A percentile compares a stretch with the other conserved stretches of the same genome.
phyloP scores from a whole-genome alignment of 2,329 filamentous ascomycete genomes.

The Hirsutella thompsonii region DNA sequence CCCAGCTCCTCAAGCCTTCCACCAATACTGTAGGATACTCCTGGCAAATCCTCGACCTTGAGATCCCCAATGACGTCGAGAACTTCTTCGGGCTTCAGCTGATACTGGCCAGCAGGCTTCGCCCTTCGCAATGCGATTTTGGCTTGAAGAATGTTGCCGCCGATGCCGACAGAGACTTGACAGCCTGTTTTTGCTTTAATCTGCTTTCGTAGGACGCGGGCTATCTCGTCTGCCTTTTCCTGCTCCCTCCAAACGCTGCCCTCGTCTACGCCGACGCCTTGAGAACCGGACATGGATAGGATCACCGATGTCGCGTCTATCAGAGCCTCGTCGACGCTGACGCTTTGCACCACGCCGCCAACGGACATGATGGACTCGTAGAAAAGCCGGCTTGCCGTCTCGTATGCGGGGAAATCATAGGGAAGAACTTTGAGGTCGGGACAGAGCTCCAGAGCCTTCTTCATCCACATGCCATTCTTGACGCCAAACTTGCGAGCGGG shows the following conservation, averaged over 20 bases:
- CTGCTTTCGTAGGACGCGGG: slow-evolving; percentile 48
- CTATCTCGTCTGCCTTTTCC: slow-evolving; percentile 58
- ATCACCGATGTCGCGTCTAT: slow-evolving; percentile 69
- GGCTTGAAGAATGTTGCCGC: slow-evolving; percentile 78
- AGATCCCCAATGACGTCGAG: slow-evolving; percentile 66
- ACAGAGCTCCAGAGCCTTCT: slow-evolving; percentile 68
- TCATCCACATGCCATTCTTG: slow-evolving; percentile 99
- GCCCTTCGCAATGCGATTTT: slow-evolving; percentile 84
- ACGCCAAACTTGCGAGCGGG: slow-evolving; percentile 73
- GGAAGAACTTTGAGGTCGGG: slow-evolving; percentile 80
- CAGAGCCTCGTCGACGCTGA: slow-evolving; percentile 91
- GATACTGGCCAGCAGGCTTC: slow-evolving; percentile 87
- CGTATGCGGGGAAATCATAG: slow-evolving; percentile 91
- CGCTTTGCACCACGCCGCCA: slow-evolving; percentile 81
- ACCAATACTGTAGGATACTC: slow-evolving; percentile 83
- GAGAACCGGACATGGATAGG: slow-evolving; percentile 49
- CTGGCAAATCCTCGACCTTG: slow-evolving; percentile 70
- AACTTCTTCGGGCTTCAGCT: slow-evolving; percentile 71
- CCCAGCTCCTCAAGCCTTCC: slow-evolving; percentile 81
- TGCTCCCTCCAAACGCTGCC: slow-evolving; percentile 67
- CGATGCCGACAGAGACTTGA: slow-evolving; percentile 85
- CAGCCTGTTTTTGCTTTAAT: slow-evolving; percentile 70
- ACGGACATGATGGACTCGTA: slow-evolving; percentile 73
- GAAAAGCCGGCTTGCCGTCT: slow-evolving; percentile 78
- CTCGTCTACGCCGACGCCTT: slow-evolving; percentile 50